Evolutionary conservation across 2,329 filamentous ascomycete genomes (phyloP), one percentile per base, ranked within the genome.

Genomic region (Alternaria solani): DNA sequence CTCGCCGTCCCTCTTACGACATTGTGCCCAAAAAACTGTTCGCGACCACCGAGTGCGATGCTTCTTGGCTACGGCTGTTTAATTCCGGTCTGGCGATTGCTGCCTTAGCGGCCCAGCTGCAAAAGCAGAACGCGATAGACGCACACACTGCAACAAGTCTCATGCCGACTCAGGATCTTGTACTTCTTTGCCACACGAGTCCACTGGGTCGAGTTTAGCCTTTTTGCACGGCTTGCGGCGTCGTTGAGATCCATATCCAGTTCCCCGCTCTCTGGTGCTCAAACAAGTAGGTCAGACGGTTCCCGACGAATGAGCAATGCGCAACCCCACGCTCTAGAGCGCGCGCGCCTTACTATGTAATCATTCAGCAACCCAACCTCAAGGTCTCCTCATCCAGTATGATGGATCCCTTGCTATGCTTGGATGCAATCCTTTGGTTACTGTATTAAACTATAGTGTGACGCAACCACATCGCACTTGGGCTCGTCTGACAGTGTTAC

Each of bases 261-360:
- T 55, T 61, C 53, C 55, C 63, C 55, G 53, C 59, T 51, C 51
- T 44, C 41, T 52, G 42, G 34, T 32, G 57, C 67, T 66, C 47
- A 60, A 67, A 65, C 51, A 66, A 70, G 70, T 65, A 73, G 70
- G 69, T 71, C 63, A 67, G 65, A 71, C 69, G 65, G 66, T 52
- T 36, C 56, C 51, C 42, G 38, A 41, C 53, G 55, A 64, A 59
- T 57, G 54, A 55, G 60, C 56, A 46, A 49, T 36, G 39, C 47
- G 36, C 20, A 51, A 53, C 59, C 52, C 63, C 62, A 60, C 58
- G 57, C 51, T 41, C 48, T 48, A 59, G 55, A 44, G 46, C 56
- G 56, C 57, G 58, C 47, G 57, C 55, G 56, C 64, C 54, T 53
- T 54, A 23, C 20, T 23, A 23, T 23, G 20, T 23, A 38, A 53